These are phyloP conservation scores for Anastatica hierochuntica DNA, from an alignment of 345 rosid genomes.

Conservation along the genomic window DNA sequence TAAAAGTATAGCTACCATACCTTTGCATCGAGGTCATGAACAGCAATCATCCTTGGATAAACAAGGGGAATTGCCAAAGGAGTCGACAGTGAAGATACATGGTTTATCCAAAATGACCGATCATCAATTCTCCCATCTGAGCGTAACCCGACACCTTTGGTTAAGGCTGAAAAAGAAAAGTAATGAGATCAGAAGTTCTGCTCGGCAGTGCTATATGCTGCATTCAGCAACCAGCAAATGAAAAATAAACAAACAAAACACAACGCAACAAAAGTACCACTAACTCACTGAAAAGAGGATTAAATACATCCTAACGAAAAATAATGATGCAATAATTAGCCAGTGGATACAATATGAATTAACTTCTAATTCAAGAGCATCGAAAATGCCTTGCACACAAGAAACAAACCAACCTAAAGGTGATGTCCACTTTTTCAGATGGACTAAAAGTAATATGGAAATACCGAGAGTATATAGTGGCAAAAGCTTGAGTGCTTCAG, in stretches of 20 bases:
- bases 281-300: no score
- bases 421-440: not conserved
- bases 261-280: no score
- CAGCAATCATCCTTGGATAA: constrained; percentile 77
- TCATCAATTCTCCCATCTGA: constrained; percentile 84
- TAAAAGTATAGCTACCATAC: constrained; percentile 25
- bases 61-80: constrained; percentile 73
- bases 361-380: constrained; percentile 1
- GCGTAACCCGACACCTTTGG: constrained; percentile 68
- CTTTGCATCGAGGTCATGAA: constrained; percentile 66
- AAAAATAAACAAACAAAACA: no score
- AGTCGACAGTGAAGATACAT: constrained; percentile 61
- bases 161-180: constrained; percentile 49
- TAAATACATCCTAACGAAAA: no score
- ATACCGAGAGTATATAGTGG: constrained; percentile 91
- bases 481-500: constrained; percentile 94
- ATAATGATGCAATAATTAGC: no score
- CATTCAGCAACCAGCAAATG: no score
- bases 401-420: not conserved
- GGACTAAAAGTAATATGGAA: not conserved
- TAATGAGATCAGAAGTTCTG: constrained; percentile 3
- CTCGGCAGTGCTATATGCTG: no score
- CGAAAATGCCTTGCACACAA: not conserved
- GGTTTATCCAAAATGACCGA: constrained; percentile 74
- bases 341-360: not conserved